Conservation (phyloP, 495 filamentous ascomycete genomes). For the Letharia lupina region DNA sequence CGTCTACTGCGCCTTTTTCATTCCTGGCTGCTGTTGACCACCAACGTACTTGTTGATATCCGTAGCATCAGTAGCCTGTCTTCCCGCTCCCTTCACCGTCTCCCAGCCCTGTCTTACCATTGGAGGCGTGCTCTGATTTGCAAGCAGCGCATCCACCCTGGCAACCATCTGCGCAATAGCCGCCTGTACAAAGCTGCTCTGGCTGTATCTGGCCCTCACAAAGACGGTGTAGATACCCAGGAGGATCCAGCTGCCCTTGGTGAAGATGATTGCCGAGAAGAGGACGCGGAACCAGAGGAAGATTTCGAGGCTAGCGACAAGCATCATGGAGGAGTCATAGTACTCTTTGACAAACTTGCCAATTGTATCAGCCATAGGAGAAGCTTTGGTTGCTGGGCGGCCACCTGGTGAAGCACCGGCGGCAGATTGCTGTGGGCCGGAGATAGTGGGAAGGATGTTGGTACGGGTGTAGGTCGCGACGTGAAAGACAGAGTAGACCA, state of each 20-base stretch:
- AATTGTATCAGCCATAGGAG: slow-evolving; percentile 69
- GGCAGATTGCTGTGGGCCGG: slow-evolving; percentile 32
- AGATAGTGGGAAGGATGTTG: slow-evolving; percentile 46
- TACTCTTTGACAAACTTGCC: slow-evolving; percentile 93
- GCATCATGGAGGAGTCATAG: slow-evolving; percentile 82
- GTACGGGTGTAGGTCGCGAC: slow-evolving; percentile 65
- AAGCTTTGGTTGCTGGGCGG: slow-evolving; percentile 51
- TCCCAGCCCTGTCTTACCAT: slow-evolving; percentile 78
- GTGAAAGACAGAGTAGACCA: slow-evolving; percentile 97
- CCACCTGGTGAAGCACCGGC: slow-evolving; percentile 50
- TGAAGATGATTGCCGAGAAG: slow-evolving; percentile 71
- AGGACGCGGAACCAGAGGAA: slow-evolving; percentile 75
- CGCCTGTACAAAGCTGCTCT: slow-evolving; percentile 84
- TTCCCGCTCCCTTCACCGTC: slow-evolving; percentile 59
- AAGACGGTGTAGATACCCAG: slow-evolving; percentile 80
- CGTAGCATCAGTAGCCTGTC: slow-evolving; percentile 69
- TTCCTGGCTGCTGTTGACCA: slow-evolving; percentile 32
- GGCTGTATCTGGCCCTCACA: slow-evolving; percentile 80
- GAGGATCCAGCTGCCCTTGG: slow-evolving; percentile 82
- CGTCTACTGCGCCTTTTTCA: slow-evolving; percentile 52
- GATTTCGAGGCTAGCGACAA: slow-evolving; percentile 70
- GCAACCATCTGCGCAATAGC: slow-evolving; percentile 64
- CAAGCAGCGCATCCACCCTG: slow-evolving; percentile 69
- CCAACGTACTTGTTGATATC: slow-evolving; percentile 63
- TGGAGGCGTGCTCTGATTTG: slow-evolving; percentile 81